These are phyloP conservation scores for Penicillium glabrum DNA, from an alignment of 2,329 filamentous ascomycete genomes.

Conservation along the genomic window DNA sequence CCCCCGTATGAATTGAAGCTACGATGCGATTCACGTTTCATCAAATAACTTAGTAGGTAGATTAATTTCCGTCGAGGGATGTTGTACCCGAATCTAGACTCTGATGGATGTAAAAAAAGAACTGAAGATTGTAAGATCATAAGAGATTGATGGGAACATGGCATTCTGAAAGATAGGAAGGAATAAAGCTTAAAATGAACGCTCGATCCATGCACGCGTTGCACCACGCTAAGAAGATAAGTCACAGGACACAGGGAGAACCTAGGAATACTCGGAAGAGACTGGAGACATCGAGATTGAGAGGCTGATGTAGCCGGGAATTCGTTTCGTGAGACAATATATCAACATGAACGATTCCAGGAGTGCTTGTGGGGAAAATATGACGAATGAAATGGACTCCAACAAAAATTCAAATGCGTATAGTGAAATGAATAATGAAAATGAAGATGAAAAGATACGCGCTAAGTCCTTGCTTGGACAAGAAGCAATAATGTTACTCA, in stretches of 20 bases:
- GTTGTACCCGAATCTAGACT: neutral
- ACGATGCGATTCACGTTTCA: too few species aligned
- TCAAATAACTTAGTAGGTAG: too few species aligned
- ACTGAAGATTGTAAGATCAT: neutral
- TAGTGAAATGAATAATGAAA: neutral
- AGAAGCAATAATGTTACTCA: neutral
- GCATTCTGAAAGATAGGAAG: neutral
- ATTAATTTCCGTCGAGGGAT: neutral
- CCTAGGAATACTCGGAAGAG: neutral
- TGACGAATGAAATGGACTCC: neutral
- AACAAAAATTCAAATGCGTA: neutral
- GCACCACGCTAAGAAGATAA: constrained; percentile 21
- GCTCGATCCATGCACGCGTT: constrained; percentile 23
- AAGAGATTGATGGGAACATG: neutral
- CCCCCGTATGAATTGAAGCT: too few species aligned
- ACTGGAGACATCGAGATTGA: neutral
- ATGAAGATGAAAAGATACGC: neutral
- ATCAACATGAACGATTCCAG: neutral
- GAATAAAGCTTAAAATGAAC: constrained; percentile 6
- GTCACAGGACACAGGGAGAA: constrained; percentile 1
- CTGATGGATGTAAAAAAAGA: neutral
- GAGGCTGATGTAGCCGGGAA: neutral
- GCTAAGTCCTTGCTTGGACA: constrained; percentile 8
- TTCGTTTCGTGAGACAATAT: neutral
- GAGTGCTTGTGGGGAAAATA: neutral